A percentile compares a stretch with the other conserved stretches of the same genome.
These are phyloP conservation scores for Fusarium begoniae DNA, from an alignment of 2,329 filamentous ascomycete species.

Conservation along the genomic window DNA sequence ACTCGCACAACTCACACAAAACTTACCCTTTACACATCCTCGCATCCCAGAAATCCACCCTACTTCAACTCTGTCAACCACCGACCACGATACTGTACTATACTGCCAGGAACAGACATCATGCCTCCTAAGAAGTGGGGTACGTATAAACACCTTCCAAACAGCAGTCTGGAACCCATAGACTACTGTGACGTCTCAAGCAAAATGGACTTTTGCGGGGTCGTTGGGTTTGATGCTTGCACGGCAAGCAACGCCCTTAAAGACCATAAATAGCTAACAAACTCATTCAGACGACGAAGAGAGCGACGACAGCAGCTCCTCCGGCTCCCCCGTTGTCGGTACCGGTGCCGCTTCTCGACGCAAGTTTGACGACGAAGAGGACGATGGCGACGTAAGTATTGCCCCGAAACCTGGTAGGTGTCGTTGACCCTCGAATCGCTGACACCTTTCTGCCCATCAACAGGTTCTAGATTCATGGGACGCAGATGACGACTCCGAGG, in stretches of 20 bases:
- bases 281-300: constrained; percentile 51
- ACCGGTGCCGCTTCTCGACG: constrained; percentile 52
- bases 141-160: constrained; percentile 43
- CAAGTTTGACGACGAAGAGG: constrained; percentile 93
- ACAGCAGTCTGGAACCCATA: neutral
- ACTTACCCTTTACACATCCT: constrained; percentile 24
- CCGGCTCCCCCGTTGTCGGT: constrained; percentile 50
- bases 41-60: neutral
- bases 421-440: neutral
- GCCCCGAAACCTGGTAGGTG: neutral
- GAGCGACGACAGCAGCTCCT: constrained; percentile 49
- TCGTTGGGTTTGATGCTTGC: neutral
- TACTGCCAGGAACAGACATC: constrained; percentile 43
- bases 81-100: constrained; percentile 2
- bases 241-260: neutral
- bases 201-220: constrained; percentile 24
- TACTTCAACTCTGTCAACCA: constrained; percentile 14
- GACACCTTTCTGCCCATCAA: neutral
- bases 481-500: constrained; percentile 95
- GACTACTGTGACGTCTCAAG: constrained; percentile 16
- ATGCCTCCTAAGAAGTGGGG: constrained; percentile 58
- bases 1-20: constrained; percentile 36
- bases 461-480: constrained; percentile 97
- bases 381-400: constrained; percentile 76
- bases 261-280: constrained; percentile 13